A percentile compares a stretch with the other conserved stretches of the same genome.
Evolutionary conservation across 306 rosid species (phyloP).

Genomic region (Malus sylvestris): DNA sequence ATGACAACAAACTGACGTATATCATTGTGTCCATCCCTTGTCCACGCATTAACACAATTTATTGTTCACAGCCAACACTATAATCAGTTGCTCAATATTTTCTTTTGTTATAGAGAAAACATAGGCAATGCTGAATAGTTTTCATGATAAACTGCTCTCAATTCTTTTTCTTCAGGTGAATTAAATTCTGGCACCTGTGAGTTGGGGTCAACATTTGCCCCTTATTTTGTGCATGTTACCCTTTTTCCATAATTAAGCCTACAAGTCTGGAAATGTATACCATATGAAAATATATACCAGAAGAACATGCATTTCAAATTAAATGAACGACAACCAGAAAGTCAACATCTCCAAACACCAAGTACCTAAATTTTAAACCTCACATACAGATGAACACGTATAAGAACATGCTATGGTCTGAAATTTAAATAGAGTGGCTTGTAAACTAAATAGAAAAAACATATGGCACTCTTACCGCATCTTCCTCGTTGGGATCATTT

Average conservation of each 20-base stretch:
- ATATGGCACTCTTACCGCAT: conserved; percentile 51
- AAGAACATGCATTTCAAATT: background rate
- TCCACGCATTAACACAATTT: background rate
- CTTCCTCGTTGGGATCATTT: conserved; percentile 87
- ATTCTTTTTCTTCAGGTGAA: background rate
- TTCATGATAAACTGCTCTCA: background rate
- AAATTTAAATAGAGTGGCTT: background rate
- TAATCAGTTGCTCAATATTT: background rate
- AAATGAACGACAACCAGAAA: background rate
- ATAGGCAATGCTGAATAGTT: background rate
- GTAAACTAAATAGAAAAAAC: background rate
- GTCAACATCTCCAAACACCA: background rate
- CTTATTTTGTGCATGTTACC: background rate
- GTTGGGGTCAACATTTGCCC: background rate
- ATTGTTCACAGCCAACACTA: background rate
- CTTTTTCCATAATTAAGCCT: background rate
- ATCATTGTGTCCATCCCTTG: background rate
- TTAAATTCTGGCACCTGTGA: background rate
- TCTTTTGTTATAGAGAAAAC: background rate
- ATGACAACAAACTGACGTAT: background rate
- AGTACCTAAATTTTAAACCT: background rate
- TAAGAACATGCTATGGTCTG: background rate
- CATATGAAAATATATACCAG: background rate
- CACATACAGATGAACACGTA: background rate
- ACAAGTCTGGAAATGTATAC: background rate